These are phyloP conservation scores for Sordariomycetes sp. DNA, from an alignment of 2,329 filamentous ascomycete genomes.

Conservation along the genomic window DNA sequence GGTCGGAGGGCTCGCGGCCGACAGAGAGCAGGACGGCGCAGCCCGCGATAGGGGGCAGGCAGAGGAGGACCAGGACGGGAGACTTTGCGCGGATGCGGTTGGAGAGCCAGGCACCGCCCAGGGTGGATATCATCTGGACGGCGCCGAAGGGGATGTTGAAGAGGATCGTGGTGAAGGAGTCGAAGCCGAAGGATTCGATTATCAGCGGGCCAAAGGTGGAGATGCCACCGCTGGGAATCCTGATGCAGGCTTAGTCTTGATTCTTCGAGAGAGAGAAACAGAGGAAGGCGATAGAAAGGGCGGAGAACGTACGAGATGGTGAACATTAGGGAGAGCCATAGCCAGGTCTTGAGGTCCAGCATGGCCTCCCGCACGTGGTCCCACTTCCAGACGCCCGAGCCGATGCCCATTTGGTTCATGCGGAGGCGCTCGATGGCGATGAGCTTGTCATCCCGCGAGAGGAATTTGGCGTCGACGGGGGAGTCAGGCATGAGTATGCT, in stretches of 20 bases:
- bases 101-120: slow-evolving; percentile 43
- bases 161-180: slow-evolving; percentile 41
- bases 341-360: slow-evolving; percentile 43
- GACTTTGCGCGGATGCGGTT: slow-evolving; percentile 44
- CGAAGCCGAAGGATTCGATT: slow-evolving; percentile 43
- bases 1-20: slow-evolving; percentile 20
- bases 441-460: slow-evolving; percentile 52
- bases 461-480: slow-evolving; percentile 36
- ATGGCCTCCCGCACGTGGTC: slow-evolving; percentile 32
- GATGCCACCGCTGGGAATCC: slow-evolving; percentile 38
- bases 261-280: slow-evolving; percentile 12
- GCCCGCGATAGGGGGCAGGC: slow-evolving; percentile 48
- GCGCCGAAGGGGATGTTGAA: slow-evolving; percentile 56
- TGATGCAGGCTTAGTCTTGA: slow-evolving; percentile 43
- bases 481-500: slow-evolving; percentile 43
- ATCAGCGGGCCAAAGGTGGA: slow-evolving; percentile 53
- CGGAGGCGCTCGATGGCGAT: slow-evolving; percentile 60
- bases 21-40: slow-evolving; percentile 42
- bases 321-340: slow-evolving; percentile 41
- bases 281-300: not conserved
- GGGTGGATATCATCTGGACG: slow-evolving; percentile 44
- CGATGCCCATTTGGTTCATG: slow-evolving; percentile 34
- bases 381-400: slow-evolving; percentile 35
- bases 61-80: slow-evolving; percentile 34
- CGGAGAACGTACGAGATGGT: slow-evolving; percentile 30